These are phyloP conservation scores for Incumbomyces lentus DNA, from an alignment of 2,329 filamentous ascomycete genomes.

Conservation along the genomic window DNA sequence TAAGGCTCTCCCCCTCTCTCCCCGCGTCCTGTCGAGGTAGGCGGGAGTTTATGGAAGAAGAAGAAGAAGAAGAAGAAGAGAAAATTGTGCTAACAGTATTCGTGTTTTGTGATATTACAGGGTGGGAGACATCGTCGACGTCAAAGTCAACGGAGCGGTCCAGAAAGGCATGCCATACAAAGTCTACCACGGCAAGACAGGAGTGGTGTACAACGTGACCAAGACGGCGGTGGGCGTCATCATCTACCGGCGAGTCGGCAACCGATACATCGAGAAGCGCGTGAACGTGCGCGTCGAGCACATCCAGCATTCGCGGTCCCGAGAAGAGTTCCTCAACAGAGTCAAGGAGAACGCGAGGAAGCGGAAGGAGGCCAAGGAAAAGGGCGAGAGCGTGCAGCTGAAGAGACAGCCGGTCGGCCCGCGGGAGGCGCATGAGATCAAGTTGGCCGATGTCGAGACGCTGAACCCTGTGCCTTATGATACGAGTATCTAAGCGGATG, in stretches of 20 bases:
- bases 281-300: slow-evolving; percentile 99
- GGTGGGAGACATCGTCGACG: slow-evolving; percentile 97
- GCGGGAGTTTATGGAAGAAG: too few relatives aligned
- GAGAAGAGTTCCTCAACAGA: slow-evolving; percentile 90
- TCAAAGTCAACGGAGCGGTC: slow-evolving; percentile 96
- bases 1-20: slow-evolving; percentile 33
- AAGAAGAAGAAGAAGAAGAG: too few relatives aligned
- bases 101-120: slow-evolving; percentile 48
- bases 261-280: slow-evolving; percentile 99
- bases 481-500: slow-evolving; percentile 78
- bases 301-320: slow-evolving; percentile 84
- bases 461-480: slow-evolving; percentile 90
- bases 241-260: slow-evolving; percentile 98
- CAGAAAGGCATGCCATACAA: slow-evolving; percentile 99
- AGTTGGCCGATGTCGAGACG: slow-evolving; percentile 68
- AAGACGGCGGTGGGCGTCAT: slow-evolving; percentile 97
- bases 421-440: slow-evolving; percentile 70
- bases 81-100: background rate
- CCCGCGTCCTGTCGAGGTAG: too few relatives aligned
- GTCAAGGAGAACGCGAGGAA: slow-evolving; percentile 93
- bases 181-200: slow-evolving; percentile 99
- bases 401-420: slow-evolving; percentile 81
- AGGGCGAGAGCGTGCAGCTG: slow-evolving; percentile 77
- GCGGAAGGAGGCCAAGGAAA: slow-evolving; percentile 85
- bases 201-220: slow-evolving; percentile 97